These are phyloP conservation scores for Diaporthe capsici DNA, from an alignment of 2,329 filamentous ascomycete species.

Conservation along the genomic window DNA sequence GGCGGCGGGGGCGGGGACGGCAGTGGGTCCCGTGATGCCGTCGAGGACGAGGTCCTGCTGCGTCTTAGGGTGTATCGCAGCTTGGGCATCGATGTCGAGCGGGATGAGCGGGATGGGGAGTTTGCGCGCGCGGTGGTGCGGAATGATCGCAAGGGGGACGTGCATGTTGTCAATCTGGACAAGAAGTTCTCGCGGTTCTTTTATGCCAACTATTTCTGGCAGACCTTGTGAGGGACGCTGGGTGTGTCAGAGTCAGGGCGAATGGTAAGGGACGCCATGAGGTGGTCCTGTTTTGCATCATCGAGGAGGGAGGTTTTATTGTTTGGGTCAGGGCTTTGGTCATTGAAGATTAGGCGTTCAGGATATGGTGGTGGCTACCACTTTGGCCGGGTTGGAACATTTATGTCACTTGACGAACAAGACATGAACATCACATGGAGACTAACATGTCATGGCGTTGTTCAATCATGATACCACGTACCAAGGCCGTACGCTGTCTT, in stretches of 20 bases:
- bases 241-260: neutral
- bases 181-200: slow-evolving; percentile 92
- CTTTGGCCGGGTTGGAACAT: neutral
- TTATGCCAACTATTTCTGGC: slow-evolving; percentile 97
- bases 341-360: slow-evolving; percentile 19
- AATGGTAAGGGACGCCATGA: neutral
- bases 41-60: slow-evolving; percentile 77
- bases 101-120: slow-evolving; percentile 79
- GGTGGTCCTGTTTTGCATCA: neutral
- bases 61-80: slow-evolving; percentile 93
- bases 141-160: slow-evolving; percentile 89
- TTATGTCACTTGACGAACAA: neutral
- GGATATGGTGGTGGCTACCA: neutral
- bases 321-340: slow-evolving; percentile 8
- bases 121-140: slow-evolving; percentile 89
- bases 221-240: slow-evolving; percentile 75
- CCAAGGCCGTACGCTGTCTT: neutral
- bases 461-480: slow-evolving; percentile 26
- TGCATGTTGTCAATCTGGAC: slow-evolving; percentile 95
- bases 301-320: neutral
- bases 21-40: slow-evolving; percentile 55
- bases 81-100: slow-evolving; percentile 89
- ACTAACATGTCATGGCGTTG: neutral
- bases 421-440: neutral
- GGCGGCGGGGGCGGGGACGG: slow-evolving; percentile 61